Base-by-base conservation (phyloP, 768 basidiomycete genomes). In the Lyophyllum decastes region DNA sequence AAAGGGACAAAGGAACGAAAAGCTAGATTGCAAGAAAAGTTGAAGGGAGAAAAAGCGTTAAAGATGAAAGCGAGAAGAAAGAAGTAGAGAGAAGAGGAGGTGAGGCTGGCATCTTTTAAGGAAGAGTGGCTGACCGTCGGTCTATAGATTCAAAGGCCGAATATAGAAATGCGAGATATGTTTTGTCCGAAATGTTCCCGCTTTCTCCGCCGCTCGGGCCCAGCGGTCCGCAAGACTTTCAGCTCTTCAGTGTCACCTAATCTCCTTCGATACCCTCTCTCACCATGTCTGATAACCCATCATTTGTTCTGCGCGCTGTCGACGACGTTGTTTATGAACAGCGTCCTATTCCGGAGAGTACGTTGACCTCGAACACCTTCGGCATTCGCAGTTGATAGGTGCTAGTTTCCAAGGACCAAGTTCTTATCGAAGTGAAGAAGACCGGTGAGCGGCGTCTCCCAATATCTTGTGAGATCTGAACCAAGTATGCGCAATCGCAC, bases 391-490 rank as follows among this genome's bases (percentile, higher is more conserved):
- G 38, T 51, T 22, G 51, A 54, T 56, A 47, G 40, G 33, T 45
- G 47, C 49, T 66, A 90, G 89, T 90, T 60, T 77, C 81, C 19
- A 82, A 81, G 54, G 78, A 88, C 67, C 90, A 97, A 61, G 93
- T 94, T 41, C 84, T 98, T 21, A 85, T 98, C 33, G 80, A 90
- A 64, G 89, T 98, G 41, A 94, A 93, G 76, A 95, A 95, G 76
- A 96, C 95, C 17, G 94, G 92, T 87, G 58, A 58, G 81, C 64
- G 22, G 12, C 47, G 26, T 55, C 43, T 10, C 41, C 49, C 52
- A 27, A 49, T 54, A 43, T 25, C 24, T 43, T 55, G 57, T 52
- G 24, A 49, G 14, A 43, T 52, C 52, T 46, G 55, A 16, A 33
- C 38, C 59, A 34, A 63, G 58, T 21, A 57, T 27, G 6, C 17